phyloP scores from a whole-genome alignment of 2,329 filamentous ascomycete genomes.

The Neobulgaria alba region DNA sequence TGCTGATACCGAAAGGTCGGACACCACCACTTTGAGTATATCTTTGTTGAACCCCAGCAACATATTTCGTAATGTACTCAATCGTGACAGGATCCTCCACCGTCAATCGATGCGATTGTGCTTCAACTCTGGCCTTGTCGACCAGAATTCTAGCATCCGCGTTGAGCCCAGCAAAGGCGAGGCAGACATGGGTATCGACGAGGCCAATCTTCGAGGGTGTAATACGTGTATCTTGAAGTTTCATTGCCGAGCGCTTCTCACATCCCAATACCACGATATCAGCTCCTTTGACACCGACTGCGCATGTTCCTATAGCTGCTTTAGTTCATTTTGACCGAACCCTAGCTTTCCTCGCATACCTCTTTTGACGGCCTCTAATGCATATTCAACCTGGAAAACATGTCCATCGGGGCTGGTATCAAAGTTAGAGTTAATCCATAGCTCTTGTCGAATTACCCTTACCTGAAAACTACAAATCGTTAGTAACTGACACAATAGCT shows the following conservation, averaged over 20 bases:
- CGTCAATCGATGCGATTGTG: constrained; percentile 92
- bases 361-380: constrained; percentile 96
- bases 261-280: constrained; percentile 95
- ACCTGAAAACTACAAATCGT: constrained; percentile 69
- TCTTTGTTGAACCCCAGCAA: constrained; percentile 94
- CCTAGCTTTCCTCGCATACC: constrained; percentile 42
- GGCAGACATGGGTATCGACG: constrained; percentile 90
- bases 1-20: constrained; percentile 96
- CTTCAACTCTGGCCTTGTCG: constrained; percentile 95
- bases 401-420: constrained; percentile 83
- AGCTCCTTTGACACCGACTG: constrained; percentile 90
- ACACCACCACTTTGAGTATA: constrained; percentile 99
- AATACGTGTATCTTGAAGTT: constrained; percentile 97
- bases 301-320: constrained; percentile 68
- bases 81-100: constrained; percentile 96
- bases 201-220: constrained; percentile 98
- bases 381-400: constrained; percentile 99
- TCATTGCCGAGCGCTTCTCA: constrained; percentile 98
- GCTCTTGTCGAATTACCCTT: constrained; percentile 24
- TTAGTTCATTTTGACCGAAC: constrained; percentile 14
- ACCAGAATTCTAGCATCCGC: constrained; percentile 96
- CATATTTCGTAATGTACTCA: constrained; percentile 99
- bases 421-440: constrained; percentile 35
- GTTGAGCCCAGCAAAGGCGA: constrained; percentile 95
- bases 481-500: constrained; percentile 36